Conservation (phyloP, 768 basidiomycete genomes). For the Rhizopogon rudus region DNA sequence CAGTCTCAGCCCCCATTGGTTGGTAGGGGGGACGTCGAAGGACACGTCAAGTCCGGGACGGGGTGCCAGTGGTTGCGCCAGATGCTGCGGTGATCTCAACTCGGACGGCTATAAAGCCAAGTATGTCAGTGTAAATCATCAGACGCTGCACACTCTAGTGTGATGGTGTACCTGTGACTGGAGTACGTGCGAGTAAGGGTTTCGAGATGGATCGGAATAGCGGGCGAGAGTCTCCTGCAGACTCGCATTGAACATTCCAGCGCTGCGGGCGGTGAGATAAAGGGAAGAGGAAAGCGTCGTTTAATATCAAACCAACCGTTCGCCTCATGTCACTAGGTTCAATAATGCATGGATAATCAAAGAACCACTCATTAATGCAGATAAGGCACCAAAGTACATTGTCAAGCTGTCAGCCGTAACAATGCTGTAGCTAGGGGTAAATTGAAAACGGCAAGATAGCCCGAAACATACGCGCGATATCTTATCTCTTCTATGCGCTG, state of each 20-base stretch:
- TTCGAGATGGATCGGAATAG: not conserved
- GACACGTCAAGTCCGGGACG: not conserved
- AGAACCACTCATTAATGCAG: no score
- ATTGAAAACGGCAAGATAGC: no score
- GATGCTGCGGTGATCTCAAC: not conserved
- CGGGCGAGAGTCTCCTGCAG: not conserved
- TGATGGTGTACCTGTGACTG: not conserved
- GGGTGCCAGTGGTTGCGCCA: not conserved
- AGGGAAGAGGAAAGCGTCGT: not conserved
- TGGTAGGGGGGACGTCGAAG: not conserved
- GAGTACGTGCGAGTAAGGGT: not conserved
- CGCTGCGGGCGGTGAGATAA: not conserved
- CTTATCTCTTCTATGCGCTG: no score
- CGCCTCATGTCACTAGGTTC: no score
- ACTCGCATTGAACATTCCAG: not conserved
- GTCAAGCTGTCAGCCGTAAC: no score
- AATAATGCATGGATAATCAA: no score
- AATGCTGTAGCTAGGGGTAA: no score
- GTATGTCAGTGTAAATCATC: not conserved
- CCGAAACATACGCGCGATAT: no score
- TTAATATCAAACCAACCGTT: no score
- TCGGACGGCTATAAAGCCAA: not conserved
- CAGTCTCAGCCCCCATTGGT: not conserved
- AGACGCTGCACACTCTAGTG: not conserved
- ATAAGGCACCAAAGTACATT: no score